These are phyloP conservation scores for Citrullus colocynthis DNA, from an alignment of 306 rosid genomes.

Conservation along the genomic window DNA sequence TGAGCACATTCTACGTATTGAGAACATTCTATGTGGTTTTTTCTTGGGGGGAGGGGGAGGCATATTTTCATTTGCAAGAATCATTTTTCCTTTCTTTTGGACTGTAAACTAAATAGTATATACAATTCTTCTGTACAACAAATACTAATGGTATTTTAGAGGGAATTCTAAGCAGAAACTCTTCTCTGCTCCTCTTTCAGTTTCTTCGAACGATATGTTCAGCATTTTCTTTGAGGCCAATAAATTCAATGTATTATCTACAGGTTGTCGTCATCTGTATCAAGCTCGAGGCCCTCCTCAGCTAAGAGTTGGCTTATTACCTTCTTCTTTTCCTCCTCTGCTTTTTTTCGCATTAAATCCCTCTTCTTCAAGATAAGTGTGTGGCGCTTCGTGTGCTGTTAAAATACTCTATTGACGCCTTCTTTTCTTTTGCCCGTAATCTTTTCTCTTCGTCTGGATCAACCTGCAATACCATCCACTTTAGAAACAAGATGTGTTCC, in stretches of 20 bases:
- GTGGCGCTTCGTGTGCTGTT: slow-evolving; percentile 70
- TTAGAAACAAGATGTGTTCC: not conserved
- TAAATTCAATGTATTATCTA: slow-evolving; percentile 14
- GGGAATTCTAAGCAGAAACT: not conserved
- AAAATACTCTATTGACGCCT: slow-evolving; percentile 61
- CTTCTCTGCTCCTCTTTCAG: not conserved
- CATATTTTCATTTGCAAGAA: not conserved
- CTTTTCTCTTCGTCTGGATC: slow-evolving; percentile 79
- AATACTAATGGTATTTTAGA: not conserved
- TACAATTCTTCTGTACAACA: slow-evolving; percentile 20
- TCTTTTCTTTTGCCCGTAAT: slow-evolving; percentile 75
- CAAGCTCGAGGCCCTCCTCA: slow-evolving; percentile 92
- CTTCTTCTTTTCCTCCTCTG: slow-evolving; percentile 66
- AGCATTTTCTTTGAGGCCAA: slow-evolving; percentile 3
- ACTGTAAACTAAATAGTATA: slow-evolving; percentile 8
- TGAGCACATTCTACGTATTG: not conserved
- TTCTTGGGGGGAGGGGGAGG: too few species aligned
- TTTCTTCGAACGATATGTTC: slow-evolving; percentile 8
- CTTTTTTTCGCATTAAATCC: slow-evolving; percentile 67
- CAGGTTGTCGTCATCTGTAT: slow-evolving; percentile 41
- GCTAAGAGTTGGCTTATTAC: slow-evolving; percentile 60
- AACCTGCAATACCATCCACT: slow-evolving; percentile 35
- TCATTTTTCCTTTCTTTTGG: not conserved
- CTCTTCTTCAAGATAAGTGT: slow-evolving; percentile 67
- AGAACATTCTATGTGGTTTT: too few species aligned